These are phyloP conservation scores for Flaveria ramosissima DNA, from an alignment of 129 eudicot genomes.

Conservation along the genomic window DNA sequence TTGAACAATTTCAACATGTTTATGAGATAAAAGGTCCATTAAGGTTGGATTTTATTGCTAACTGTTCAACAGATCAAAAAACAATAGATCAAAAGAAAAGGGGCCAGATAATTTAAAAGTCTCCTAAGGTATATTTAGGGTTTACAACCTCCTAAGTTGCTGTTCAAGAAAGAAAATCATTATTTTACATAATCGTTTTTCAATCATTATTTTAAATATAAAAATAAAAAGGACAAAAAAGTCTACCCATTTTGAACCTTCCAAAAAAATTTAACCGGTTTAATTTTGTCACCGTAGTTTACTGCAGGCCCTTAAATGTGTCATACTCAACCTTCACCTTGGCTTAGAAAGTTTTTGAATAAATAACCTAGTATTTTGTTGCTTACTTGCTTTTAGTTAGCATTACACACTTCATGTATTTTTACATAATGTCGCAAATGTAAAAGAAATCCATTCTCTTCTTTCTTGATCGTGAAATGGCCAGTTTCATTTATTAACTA, in stretches of 20 bases:
- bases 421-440: conserved; percentile 7
- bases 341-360: background rate
- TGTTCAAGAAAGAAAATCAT: background rate
- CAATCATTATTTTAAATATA: background rate
- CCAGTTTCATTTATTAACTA: conserved; percentile 4
- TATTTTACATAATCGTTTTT: background rate
- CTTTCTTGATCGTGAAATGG: background rate
- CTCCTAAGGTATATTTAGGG: background rate
- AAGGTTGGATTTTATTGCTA: background rate
- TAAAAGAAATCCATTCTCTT: conserved; percentile 12
- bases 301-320: conserved; percentile 5
- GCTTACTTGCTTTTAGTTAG: background rate
- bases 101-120: background rate
- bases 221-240: background rate
- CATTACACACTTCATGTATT: background rate
- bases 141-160: background rate
- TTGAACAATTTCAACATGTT: background rate
- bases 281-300: background rate
- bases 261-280: background rate
- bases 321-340: conserved; percentile 1
- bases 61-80: background rate
- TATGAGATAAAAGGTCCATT: background rate
- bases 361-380: background rate
- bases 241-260: background rate
- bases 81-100: background rate